phyloP scores from a whole-genome alignment of 2,329 filamentous ascomycete genomes.

The Fusarium staphyleae region DNA sequence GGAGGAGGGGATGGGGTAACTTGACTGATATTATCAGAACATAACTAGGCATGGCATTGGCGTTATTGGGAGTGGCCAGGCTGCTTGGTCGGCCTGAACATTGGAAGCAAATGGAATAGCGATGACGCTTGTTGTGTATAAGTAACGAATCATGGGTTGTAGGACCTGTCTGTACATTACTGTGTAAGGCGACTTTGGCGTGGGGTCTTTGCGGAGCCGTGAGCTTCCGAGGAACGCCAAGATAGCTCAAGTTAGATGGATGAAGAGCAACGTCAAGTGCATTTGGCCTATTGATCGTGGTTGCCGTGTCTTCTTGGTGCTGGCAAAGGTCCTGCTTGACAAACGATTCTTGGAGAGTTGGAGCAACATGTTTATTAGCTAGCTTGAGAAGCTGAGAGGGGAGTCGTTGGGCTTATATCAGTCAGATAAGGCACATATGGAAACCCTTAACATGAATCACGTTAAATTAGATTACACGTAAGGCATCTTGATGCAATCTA shows the following conservation, averaged over 20 bases:
- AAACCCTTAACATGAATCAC: no score
- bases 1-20: conserved; percentile 23
- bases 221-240: not conserved
- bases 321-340: not conserved
- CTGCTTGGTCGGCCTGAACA: conserved; percentile 18
- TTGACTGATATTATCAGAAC: conserved; percentile 38
- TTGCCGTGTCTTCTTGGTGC: not conserved
- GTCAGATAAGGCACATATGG: no score
- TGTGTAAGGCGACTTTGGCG: conserved; percentile 22
- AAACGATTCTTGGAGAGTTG: no score
- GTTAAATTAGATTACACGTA: no score
- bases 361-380: no score
- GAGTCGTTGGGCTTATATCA: no score
- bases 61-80: conserved; percentile 40
- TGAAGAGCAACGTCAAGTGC: conserved; percentile 10
- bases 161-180: conserved; percentile 41
- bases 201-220: conserved; percentile 3
- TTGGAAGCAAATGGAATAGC: conserved; percentile 29
- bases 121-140: conserved; percentile 37
- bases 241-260: conserved; percentile 26
- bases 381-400: no score
- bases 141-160: conserved; percentile 30
- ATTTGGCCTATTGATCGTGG: conserved; percentile 3
- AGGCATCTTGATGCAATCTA: no score
- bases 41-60: conserved; percentile 50